These are phyloP conservation scores for Chrysoporthe austroafricana DNA, from an alignment of 2,329 filamentous ascomycete genomes.

Conservation along the genomic window DNA sequence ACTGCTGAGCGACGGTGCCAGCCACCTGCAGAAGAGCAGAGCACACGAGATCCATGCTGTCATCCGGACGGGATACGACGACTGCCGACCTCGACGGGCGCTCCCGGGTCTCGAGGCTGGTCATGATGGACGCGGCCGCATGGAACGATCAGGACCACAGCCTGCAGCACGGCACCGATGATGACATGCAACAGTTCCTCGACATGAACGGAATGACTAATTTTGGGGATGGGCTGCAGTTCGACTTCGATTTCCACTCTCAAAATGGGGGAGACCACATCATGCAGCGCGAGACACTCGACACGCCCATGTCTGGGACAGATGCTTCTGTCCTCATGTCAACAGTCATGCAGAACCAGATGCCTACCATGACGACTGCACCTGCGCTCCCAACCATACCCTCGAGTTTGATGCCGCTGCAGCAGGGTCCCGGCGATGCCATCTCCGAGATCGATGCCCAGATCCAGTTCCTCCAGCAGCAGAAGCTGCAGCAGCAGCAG, in stretches of 20 bases:
- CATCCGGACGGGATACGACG: neutral
- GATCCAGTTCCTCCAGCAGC: conserved; percentile 67
- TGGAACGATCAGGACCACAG: conserved; percentile 63
- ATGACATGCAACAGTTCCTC: conserved; percentile 68
- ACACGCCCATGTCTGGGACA: conserved; percentile 55
- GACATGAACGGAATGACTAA: conserved; percentile 61
- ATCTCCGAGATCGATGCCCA: conserved; percentile 67
- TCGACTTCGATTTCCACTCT: conserved; percentile 62
- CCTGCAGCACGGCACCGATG: conserved; percentile 55
- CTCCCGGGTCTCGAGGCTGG: conserved; percentile 22
- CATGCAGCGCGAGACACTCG: conserved; percentile 49
- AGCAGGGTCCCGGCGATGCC: conserved; percentile 52
- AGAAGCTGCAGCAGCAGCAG: conserved; percentile 64
- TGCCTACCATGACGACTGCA: conserved; percentile 53
- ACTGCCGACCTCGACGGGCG: neutral
- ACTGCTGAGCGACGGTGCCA: conserved; percentile 12
- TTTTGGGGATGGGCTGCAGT: conserved; percentile 58
- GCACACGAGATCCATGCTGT: neutral
- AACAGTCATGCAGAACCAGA: conserved; percentile 48
- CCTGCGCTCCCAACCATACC: conserved; percentile 51
- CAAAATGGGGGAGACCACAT: conserved; percentile 41
- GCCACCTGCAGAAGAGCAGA: neutral
- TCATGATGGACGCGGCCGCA: conserved; percentile 56
- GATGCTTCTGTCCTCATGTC: conserved; percentile 44
- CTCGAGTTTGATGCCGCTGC: conserved; percentile 50